Conservation (phyloP, 2,329 filamentous ascomycete genomes). For the Pyrenophora seminiperda region DNA sequence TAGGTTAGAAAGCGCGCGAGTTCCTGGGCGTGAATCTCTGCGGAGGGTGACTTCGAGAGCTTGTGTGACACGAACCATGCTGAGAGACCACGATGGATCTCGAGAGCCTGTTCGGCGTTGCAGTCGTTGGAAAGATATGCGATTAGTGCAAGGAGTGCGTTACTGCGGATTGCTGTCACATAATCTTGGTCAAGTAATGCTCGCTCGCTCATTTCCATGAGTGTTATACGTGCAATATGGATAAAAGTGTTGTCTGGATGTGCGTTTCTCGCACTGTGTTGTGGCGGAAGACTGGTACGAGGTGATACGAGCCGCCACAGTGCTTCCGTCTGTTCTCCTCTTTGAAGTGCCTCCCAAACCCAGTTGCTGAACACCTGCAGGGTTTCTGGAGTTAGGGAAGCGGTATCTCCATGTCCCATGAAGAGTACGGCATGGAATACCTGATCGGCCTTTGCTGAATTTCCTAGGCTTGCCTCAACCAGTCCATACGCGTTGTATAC, state of each 20-base stretch:
- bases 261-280: background rate
- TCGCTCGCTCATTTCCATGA: conserved; percentile 54
- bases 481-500: conserved; percentile 82
- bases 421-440: conserved; percentile 72
- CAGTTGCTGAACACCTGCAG: conserved; percentile 61
- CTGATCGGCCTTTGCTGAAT: conserved; percentile 62
- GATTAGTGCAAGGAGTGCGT: conserved; percentile 68
- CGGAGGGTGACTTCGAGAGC: conserved; percentile 37
- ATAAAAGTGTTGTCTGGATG: conserved; percentile 21
- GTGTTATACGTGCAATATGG: conserved; percentile 17
- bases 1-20: conserved; percentile 69
- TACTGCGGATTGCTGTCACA: conserved; percentile 56
- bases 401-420: conserved; percentile 55
- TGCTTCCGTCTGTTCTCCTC: conserved; percentile 43
- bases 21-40: conserved; percentile 72
- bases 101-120: conserved; percentile 46
- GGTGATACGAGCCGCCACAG: conserved; percentile 44
- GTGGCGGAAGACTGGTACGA: conserved; percentile 16
- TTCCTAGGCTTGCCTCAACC: conserved; percentile 67
- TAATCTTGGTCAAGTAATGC: conserved; percentile 56
- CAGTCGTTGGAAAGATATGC: conserved; percentile 63
- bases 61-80: conserved; percentile 32
- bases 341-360: conserved; percentile 69
- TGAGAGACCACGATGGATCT: conserved; percentile 41
- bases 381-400: conserved; percentile 58